phyloP scores from a whole-genome alignment of 306 rosid genomes.

The Prunus armeniaca region DNA sequence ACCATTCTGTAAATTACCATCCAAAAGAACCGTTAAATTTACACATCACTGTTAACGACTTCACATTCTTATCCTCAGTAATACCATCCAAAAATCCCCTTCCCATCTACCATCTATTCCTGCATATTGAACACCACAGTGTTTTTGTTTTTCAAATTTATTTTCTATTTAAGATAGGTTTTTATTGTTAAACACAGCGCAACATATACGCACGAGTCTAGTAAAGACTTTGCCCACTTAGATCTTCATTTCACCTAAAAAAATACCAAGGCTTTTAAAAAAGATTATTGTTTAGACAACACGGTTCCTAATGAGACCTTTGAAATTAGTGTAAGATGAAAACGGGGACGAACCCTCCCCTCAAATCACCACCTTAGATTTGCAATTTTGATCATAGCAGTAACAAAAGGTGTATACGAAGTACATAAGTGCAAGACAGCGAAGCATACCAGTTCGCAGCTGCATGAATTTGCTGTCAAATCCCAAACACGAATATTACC shows the following conservation, averaged over 20 bases:
- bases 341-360: background rate
- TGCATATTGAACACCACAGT: background rate
- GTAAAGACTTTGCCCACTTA: background rate
- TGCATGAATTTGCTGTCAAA: constrained; percentile 97
- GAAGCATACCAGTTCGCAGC: constrained; percentile 89
- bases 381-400: background rate
- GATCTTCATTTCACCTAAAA: background rate
- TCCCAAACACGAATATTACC: constrained; percentile 99
- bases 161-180: background rate
- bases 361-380: background rate
- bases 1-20: background rate
- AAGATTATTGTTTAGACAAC: background rate
- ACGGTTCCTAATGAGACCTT: background rate
- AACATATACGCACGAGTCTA: background rate
- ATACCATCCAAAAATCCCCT: background rate
- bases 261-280: background rate
- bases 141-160: background rate
- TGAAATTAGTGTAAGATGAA: background rate
- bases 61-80: background rate
- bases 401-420: background rate
- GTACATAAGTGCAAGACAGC: background rate
- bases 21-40: background rate
- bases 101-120: background rate
- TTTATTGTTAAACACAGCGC: background rate
- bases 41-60: background rate